These are phyloP conservation scores for Nigrograna mackinnonii DNA, from an alignment of 2,329 filamentous ascomycete genomes.

Conservation along the genomic window DNA sequence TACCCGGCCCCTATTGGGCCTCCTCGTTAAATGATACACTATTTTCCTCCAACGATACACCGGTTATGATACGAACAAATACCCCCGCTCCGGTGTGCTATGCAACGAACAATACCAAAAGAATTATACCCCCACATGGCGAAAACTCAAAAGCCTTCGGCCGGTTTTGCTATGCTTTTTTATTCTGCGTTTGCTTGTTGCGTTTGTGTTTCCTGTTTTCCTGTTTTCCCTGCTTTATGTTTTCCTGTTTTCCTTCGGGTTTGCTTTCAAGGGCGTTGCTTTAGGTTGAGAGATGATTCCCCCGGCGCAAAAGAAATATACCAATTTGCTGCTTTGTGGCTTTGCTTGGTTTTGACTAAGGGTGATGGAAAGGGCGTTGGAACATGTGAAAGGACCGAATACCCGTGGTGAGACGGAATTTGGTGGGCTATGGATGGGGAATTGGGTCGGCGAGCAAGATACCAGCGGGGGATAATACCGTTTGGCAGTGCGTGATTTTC, in stretches of 20 bases:
- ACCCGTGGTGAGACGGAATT: conserved; percentile 3
- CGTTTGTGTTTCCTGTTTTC: conserved; percentile 15
- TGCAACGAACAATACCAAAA: conserved; percentile 35
- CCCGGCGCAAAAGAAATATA: conserved; percentile 48
- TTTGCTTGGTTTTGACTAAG: conserved; percentile 10
- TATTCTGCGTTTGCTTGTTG: conserved; percentile 12
- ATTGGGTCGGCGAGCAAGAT: neutral
- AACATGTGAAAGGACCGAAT: neutral
- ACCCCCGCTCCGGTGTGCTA: conserved; percentile 34
- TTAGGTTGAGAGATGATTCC: conserved; percentile 38
- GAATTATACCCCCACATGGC: conserved; percentile 46
- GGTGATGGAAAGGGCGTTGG: conserved; percentile 4
- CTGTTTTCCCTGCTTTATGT: conserved; percentile 15
- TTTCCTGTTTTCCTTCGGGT: conserved; percentile 10
- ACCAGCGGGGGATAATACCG: neutral
- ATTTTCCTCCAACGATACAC: conserved; percentile 37
- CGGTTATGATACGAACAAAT: conserved; percentile 39
- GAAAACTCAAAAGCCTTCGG: conserved; percentile 36
- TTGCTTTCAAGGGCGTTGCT: conserved; percentile 24
- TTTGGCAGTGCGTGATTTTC: neutral
- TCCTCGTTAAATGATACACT: conserved; percentile 71
- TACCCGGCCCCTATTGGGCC: conserved; percentile 91
- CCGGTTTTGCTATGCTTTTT: conserved; percentile 29
- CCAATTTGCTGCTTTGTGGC: conserved; percentile 43
- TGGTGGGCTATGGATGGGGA: neutral